Evolutionary conservation across 1,284 basidiomycete species (phyloP).

Genomic region (Fistulinella staudtii): DNA sequence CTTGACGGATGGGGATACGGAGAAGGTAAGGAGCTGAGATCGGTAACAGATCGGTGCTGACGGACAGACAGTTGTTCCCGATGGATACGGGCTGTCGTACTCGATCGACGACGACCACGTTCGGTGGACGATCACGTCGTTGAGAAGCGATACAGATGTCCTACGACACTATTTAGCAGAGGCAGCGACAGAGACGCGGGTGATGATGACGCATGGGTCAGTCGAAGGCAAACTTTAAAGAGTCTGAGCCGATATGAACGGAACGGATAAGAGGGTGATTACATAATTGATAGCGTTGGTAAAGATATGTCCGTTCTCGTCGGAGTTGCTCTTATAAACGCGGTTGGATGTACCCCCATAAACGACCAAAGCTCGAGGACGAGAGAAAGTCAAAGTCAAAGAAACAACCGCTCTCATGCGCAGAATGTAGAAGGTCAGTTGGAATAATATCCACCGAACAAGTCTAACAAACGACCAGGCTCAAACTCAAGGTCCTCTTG

Average conservation of each 20-base stretch:
- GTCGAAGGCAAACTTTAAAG: constrained; percentile 29
- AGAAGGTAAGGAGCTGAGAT: constrained; percentile 58
- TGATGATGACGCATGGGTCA: constrained; percentile 69
- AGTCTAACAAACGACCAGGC: constrained; percentile 34
- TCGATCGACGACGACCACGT: constrained; percentile 86
- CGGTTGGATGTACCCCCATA: constrained; percentile 23
- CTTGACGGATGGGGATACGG: constrained; percentile 98
- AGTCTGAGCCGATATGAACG: constrained; percentile 7
- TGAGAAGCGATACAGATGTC: constrained; percentile 61
- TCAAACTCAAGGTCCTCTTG: constrained; percentile 45
- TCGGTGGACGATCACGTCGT: constrained; percentile 89
- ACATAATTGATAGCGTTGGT: constrained; percentile 25
- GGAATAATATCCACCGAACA: no score
- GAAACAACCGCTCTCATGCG: constrained; percentile 51
- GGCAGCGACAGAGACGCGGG: constrained; percentile 73
- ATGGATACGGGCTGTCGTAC: constrained; percentile 94
- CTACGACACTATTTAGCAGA: constrained; percentile 73
- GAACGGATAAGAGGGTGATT: constrained; percentile 18
- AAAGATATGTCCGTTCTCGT: constrained; percentile 27
- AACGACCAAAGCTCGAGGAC: constrained; percentile 26
- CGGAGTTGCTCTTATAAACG: constrained; percentile 24
- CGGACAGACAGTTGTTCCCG: constrained; percentile 62
- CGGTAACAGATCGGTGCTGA: not conserved
- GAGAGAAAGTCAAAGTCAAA: constrained; percentile 28
- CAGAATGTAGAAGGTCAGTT: constrained; percentile 54